Evolutionary conservation across 495 filamentous ascomycete species (phyloP).

Genomic region (Talaromyces adpressus): DNA sequence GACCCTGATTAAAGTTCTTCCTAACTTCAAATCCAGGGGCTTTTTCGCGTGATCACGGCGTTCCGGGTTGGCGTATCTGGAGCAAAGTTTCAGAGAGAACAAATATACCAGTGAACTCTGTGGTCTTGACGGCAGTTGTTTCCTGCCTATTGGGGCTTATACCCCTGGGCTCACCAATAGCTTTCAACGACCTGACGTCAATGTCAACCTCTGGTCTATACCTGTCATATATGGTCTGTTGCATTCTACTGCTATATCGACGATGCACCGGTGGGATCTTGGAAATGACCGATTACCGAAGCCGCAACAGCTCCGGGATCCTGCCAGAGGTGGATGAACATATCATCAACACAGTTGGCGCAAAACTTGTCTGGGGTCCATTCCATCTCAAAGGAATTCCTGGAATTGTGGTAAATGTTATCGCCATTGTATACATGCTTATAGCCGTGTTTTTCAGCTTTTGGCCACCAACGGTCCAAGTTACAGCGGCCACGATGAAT

Average conservation of each 20-base stretch:
- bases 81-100: constrained; percentile 12
- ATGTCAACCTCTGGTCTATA: constrained; percentile 28
- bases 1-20: not conserved
- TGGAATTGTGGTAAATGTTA: constrained; percentile 22
- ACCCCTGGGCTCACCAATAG: constrained; percentile 29
- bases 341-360: constrained; percentile 21
- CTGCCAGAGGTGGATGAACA: constrained; percentile 7
- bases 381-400: constrained; percentile 25
- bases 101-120: constrained; percentile 14
- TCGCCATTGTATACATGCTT: constrained; percentile 35
- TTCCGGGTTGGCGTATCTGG: constrained; percentile 30
- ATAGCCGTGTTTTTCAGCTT: constrained; percentile 47
- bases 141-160: constrained; percentile 26
- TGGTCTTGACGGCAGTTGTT: constrained; percentile 4
- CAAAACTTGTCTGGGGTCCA: constrained; percentile 33
- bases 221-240: constrained; percentile 30
- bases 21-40: constrained; percentile 20
- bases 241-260: constrained; percentile 20
- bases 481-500: constrained; percentile 34
- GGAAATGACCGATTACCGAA: constrained; percentile 20
- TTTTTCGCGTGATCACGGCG: constrained; percentile 48
- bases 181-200: constrained; percentile 35
- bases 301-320: not conserved
- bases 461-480: constrained; percentile 31
- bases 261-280: constrained; percentile 7